A percentile compares a stretch with the other conserved stretches of the same genome.
phyloP scores from a whole-genome alignment of 352 stramenopile species.

The Pythium dissotocum region DNA sequence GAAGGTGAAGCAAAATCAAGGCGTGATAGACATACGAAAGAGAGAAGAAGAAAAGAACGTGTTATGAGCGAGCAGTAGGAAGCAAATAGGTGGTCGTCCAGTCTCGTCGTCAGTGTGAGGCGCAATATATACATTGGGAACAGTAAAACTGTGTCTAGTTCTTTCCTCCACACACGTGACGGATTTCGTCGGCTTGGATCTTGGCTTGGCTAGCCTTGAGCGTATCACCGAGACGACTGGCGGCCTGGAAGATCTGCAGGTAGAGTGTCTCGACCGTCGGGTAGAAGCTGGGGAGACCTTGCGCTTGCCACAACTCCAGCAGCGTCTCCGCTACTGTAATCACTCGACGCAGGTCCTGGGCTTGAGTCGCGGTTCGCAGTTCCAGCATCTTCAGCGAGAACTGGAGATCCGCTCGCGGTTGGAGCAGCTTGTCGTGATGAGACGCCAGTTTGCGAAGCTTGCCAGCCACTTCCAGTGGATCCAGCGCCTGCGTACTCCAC shows the following conservation, averaged over 20 bases:
- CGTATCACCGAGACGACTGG: conserved; percentile 32
- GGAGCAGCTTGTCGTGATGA: conserved; percentile 23
- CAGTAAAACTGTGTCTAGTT: neutral
- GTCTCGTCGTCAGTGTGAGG: neutral
- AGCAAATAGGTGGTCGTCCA: conserved; percentile 1
- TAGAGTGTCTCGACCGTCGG: conserved; percentile 54
- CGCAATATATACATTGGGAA: conserved; percentile 4
- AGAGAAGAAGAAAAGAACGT: conserved; percentile 10
- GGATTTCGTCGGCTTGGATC: conserved; percentile 8
- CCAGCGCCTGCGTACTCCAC: conserved; percentile 27
- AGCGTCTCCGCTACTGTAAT: conserved; percentile 34
- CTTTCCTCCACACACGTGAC: conserved; percentile 16
- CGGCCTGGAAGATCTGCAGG: conserved; percentile 47
- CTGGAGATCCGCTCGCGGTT: conserved; percentile 30
- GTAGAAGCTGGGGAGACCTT: conserved; percentile 34
- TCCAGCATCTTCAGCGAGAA: conserved; percentile 48
- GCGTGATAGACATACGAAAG: neutral
- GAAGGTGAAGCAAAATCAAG: neutral
- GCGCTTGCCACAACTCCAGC: conserved; percentile 37
- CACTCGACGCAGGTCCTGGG: conserved; percentile 32
- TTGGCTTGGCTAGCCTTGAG: neutral
- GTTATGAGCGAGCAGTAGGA: conserved; percentile 13
- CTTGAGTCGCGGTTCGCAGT: conserved; percentile 36
- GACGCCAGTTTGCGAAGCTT: conserved; percentile 17
- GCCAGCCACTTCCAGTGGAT: conserved; percentile 9